phyloP scores from a whole-genome alignment of 192 early-diverging fungal genomes.

The Geranomyces variabilis region DNA sequence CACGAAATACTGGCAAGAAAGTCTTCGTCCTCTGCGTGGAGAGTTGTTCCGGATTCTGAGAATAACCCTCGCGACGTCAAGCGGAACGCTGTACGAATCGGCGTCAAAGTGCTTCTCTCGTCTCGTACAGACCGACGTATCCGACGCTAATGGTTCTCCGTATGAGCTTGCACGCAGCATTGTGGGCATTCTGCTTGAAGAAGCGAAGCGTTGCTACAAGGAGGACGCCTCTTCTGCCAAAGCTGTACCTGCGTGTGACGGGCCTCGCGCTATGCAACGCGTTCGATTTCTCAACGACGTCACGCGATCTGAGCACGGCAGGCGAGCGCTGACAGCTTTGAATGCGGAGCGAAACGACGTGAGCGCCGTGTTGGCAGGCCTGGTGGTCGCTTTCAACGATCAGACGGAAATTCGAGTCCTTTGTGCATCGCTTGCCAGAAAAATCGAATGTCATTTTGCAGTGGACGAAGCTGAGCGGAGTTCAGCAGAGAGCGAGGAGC shows the following conservation, averaged over 20 bases:
- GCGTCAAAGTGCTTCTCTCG: neutral
- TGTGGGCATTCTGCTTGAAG: neutral
- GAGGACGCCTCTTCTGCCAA: neutral
- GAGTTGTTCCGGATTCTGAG: slow-evolving; percentile 3
- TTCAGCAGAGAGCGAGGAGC: no score
- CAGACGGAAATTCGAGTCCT: no score
- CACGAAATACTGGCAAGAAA: neutral
- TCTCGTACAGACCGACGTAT: neutral
- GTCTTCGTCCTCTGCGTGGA: neutral
- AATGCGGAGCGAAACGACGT: neutral
- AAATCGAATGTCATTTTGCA: no score
- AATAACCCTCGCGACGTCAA: neutral
- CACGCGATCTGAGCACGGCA: neutral
- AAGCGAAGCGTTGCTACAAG: neutral
- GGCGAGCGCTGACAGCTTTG: neutral
- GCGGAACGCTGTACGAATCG: neutral
- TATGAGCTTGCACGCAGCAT: neutral
- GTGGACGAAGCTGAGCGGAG: no score
- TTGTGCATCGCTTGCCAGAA: no score
- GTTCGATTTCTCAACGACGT: neutral
- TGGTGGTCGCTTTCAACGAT: no score
- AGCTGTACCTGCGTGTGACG: neutral
- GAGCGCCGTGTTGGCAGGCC: no score
- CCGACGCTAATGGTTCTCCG: neutral
- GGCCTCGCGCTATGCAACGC: neutral